A percentile compares a stretch with the other conserved stretches of the same genome.
Conservation (phyloP, 768 basidiomycete genomes). For the Suillus variegatus region DNA sequence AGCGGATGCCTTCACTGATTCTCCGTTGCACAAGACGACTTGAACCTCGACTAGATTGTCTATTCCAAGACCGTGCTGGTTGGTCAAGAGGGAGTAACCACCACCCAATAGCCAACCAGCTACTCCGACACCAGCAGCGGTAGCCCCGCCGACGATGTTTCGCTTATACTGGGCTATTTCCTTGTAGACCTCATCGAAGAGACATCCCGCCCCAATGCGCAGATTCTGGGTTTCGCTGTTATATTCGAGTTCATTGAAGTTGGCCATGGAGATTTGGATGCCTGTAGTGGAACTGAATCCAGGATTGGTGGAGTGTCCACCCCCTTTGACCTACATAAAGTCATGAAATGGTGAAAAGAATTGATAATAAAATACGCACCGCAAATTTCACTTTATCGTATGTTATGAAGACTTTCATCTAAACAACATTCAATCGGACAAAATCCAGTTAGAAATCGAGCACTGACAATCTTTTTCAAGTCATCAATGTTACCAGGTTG, state of each 20-base stretch:
- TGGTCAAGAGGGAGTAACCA: constrained; percentile 36
- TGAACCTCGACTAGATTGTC: constrained; percentile 33
- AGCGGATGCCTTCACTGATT: constrained; percentile 5
- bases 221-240: constrained; percentile 17
- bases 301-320: constrained; percentile 31
- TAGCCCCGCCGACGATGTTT: constrained; percentile 27
- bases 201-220: constrained; percentile 27
- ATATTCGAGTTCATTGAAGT: constrained; percentile 25
- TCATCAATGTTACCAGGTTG: not conserved
- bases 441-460: not conserved
- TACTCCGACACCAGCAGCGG: constrained; percentile 29
- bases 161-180: constrained; percentile 11
- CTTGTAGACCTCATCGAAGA: constrained; percentile 32
- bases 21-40: constrained; percentile 33
- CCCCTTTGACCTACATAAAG: constrained; percentile 30
- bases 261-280: constrained; percentile 28
- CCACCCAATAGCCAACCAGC: constrained; percentile 35
- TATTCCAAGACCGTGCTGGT: constrained; percentile 33
- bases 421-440: not conserved
- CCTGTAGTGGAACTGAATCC: constrained; percentile 35
- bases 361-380: not conserved
- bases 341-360: not conserved
- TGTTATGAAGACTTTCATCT: not conserved
- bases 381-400: not conserved
- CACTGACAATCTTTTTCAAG: not conserved